A percentile compares a stretch with the other conserved stretches of the same genome.
phyloP scores from a whole-genome alignment of 202 grass and related monocot species.

The Carex sylvatica region DNA sequence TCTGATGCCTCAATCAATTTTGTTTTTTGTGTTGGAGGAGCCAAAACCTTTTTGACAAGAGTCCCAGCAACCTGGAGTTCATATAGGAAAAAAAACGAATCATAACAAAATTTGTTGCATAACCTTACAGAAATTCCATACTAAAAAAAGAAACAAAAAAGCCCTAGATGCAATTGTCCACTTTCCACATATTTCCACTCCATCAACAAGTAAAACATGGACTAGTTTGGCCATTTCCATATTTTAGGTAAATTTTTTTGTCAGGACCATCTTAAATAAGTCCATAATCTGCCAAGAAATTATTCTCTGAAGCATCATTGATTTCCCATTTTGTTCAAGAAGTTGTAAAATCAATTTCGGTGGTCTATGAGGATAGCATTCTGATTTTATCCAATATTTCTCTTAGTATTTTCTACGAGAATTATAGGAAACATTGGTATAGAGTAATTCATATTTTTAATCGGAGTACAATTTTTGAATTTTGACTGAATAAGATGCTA shows the following conservation, averaged over 20 bases:
- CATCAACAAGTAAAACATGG: not conserved
- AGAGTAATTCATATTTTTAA: not conserved
- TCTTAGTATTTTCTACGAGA: not conserved
- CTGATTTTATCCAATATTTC: no score
- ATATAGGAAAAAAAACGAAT: not conserved
- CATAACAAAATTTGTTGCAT: not conserved
- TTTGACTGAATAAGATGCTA: not conserved
- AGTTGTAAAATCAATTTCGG: not conserved
- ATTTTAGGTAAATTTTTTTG: not conserved
- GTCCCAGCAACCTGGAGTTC: slow-evolving; percentile 64
- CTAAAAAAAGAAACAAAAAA: not conserved
- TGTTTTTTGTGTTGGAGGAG: slow-evolving; percentile 72
- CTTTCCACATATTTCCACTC: not conserved
- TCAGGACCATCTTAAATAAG: not conserved
- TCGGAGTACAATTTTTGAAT: not conserved
- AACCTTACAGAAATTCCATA: not conserved
- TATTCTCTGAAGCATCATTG: not conserved
- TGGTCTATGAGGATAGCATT: not conserved
- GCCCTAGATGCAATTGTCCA: not conserved
- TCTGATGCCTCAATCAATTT: slow-evolving; percentile 93
- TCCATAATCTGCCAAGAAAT: not conserved
- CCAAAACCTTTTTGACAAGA: slow-evolving; percentile 68
- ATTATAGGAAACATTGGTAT: not conserved
- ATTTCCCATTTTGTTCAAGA: not conserved
- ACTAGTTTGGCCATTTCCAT: not conserved